Base-by-base conservation (phyloP, 2,329 filamentous ascomycete species). In the Botrytis aclada region DNA sequence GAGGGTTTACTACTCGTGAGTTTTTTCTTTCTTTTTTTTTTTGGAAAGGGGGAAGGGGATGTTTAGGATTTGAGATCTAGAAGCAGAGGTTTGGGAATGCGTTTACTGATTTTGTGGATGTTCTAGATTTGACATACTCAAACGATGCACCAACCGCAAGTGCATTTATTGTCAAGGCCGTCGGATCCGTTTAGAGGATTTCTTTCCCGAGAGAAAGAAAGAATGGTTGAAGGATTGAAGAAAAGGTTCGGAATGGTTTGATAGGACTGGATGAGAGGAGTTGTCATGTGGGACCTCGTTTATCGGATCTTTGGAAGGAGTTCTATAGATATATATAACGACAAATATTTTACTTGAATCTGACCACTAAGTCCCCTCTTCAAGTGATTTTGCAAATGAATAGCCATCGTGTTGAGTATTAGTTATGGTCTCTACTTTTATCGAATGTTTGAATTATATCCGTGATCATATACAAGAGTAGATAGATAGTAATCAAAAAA, bases 111-210 rank as follows among this genome's bases (percentile, higher is more conserved):
- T 75, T 83, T 29, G 81, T 84, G 71, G 76, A 83, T 12, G 78
- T 83, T 45, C 81, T 80, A 9, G 77, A 86, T 79, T 72, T 83
- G 60, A 79, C 78, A 4, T 86, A 86, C 74, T 81, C 77, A 1
- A n/a, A 65, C 4, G 74, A 83, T 78, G 83, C 81, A 0, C 74
- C 75, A 18, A 78, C 78, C 20, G 83, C 83, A 1, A 83, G 83
- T 5, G 66, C 77, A 47, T 85, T 85, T 75, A 77, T 79, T 61
- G 75, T 67, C 12, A 63, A 60, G 14, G 72, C 67, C 29, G 56
- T 70, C n/a, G 62, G 70, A 8, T 22, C 47, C 2, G 51, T 60
- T 47, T 67, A 70, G 25, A 20, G 65, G 18, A 9, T 32, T 56
- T 20, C 16, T 29, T 56, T 29, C 12, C 3, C 1, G 25, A 54